Evolutionary conservation across 768 basidiomycete species (phyloP).

Genomic region (Calocybe cyanea): DNA sequence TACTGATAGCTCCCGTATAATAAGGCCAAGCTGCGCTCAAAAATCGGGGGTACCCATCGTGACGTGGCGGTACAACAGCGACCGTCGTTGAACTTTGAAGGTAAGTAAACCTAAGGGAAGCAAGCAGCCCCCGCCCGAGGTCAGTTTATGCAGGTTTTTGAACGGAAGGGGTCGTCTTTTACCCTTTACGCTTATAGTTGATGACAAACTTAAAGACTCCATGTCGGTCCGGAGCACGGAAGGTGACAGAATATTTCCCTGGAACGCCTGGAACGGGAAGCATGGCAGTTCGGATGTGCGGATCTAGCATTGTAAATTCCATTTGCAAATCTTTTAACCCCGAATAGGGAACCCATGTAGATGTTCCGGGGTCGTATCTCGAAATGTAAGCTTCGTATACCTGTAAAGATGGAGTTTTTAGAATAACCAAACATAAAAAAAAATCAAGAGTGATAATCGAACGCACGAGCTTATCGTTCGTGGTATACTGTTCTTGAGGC

Average conservation of each 20-base stretch:
- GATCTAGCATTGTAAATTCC: slow-evolving; percentile 99
- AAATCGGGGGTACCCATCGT: slow-evolving; percentile 95
- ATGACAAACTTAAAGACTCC: slow-evolving; percentile 98
- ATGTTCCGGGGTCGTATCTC: slow-evolving; percentile 51
- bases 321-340: slow-evolving; percentile 79
- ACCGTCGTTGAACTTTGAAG: slow-evolving; percentile 73
- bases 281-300: slow-evolving; percentile 84
- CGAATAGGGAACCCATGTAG: slow-evolving; percentile 70
- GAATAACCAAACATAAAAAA: neutral
- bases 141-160: neutral
- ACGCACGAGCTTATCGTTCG: slow-evolving; percentile 78
- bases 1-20: slow-evolving; percentile 88
- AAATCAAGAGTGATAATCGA: neutral
- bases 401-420: slow-evolving; percentile 41
- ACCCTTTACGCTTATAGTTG: slow-evolving; percentile 89
- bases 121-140: too few relatives aligned
- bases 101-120: slow-evolving; percentile 64
- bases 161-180: slow-evolving; percentile 20
- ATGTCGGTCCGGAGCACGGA: slow-evolving; percentile 92
- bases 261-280: slow-evolving; percentile 50
- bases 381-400: slow-evolving; percentile 74
- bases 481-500: slow-evolving; percentile 75
- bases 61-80: slow-evolving; percentile 87
- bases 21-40: slow-evolving; percentile 95
- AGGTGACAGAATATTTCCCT: slow-evolving; percentile 74